Conservation (phyloP, 1,284 basidiomycete species). For the Leccinum pachyderme region DNA sequence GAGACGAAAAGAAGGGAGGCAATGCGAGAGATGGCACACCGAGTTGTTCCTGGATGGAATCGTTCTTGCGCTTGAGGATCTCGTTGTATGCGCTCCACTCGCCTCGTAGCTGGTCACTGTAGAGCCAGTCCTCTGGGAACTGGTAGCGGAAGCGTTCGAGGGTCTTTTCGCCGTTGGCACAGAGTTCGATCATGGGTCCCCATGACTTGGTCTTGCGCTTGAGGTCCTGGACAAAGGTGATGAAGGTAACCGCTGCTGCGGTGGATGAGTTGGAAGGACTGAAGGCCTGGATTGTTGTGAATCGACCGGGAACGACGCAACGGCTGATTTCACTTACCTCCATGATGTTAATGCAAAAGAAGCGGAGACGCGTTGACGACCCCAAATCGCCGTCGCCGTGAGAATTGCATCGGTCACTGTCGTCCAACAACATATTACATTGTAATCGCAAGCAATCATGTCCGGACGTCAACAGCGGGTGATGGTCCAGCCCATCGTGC, state of each 20-base stretch:
- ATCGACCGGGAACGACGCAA: not conserved
- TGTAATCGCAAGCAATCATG: constrained; percentile 53
- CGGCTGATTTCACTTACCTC: constrained; percentile 22
- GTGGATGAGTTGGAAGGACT: constrained; percentile 77
- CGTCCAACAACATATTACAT: constrained; percentile 2
- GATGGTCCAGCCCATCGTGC: constrained; percentile 97
- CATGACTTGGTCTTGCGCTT: constrained; percentile 96
- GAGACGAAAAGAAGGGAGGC: not conserved
- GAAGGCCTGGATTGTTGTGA: constrained; percentile 44
- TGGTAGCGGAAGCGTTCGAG: constrained; percentile 96
- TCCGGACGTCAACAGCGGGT: constrained; percentile 89
- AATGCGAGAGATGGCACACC: constrained; percentile 44
- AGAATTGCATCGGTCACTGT: constrained; percentile 11
- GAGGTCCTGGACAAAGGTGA: constrained; percentile 98
- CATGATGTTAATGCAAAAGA: constrained; percentile 26
- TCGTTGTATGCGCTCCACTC: constrained; percentile 99
- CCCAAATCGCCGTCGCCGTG: constrained; percentile 15
- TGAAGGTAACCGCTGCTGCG: constrained; percentile 96
- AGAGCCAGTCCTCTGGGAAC: constrained; percentile 97
- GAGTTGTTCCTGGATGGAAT: constrained; percentile 96
- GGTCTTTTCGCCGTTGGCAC: constrained; percentile 93
- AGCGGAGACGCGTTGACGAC: constrained; percentile 19
- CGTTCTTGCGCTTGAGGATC: constrained; percentile 96
- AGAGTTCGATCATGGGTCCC: constrained; percentile 96
- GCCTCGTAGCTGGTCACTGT: constrained; percentile 94